phyloP scores from a whole-genome alignment of 1,284 basidiomycete genomes.

The Ganoderma sp. region DNA sequence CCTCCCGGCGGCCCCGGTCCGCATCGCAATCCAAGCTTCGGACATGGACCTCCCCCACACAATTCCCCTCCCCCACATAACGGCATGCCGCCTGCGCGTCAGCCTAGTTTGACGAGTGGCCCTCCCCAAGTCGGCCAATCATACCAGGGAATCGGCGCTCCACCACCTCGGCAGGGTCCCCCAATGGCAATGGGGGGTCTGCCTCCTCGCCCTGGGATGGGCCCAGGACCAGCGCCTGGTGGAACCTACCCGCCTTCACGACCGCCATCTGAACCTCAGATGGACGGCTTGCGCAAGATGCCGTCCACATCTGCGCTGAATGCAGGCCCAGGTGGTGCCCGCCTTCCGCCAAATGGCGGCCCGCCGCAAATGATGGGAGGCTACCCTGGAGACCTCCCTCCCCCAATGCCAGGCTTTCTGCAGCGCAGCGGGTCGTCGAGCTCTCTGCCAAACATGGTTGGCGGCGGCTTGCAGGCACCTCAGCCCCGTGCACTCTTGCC shows the following conservation, averaged over 20 bases:
- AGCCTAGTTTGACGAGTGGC: slow-evolving; percentile 16
- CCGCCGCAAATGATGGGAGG: slow-evolving; percentile 49
- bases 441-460: slow-evolving; percentile 42
- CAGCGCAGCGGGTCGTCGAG: slow-evolving; percentile 40
- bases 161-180: slow-evolving; percentile 12
- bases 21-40: slow-evolving; percentile 22
- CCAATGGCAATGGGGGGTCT: slow-evolving; percentile 11
- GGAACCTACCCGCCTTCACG: slow-evolving; percentile 34
- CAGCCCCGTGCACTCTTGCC: slow-evolving; percentile 65
- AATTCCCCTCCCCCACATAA: neutral
- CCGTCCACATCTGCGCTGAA: slow-evolving; percentile 65
- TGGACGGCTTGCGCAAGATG: slow-evolving; percentile 56
- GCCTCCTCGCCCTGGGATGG: slow-evolving; percentile 25
- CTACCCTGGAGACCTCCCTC: slow-evolving; percentile 42
- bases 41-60: slow-evolving; percentile 22
- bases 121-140: slow-evolving; percentile 29
- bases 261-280: slow-evolving; percentile 48
- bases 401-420: slow-evolving; percentile 41
- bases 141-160: slow-evolving; percentile 20
- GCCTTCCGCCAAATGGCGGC: slow-evolving; percentile 34
- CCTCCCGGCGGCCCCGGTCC: slow-evolving; percentile 18
- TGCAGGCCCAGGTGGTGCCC: neutral
- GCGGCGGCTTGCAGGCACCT: slow-evolving; percentile 48
- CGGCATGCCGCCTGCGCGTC: slow-evolving; percentile 13
- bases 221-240: slow-evolving; percentile 20